Evolutionary conservation across 2,329 filamentous ascomycete genomes (phyloP).

Genomic region (Penicillium brevicompactum): DNA sequence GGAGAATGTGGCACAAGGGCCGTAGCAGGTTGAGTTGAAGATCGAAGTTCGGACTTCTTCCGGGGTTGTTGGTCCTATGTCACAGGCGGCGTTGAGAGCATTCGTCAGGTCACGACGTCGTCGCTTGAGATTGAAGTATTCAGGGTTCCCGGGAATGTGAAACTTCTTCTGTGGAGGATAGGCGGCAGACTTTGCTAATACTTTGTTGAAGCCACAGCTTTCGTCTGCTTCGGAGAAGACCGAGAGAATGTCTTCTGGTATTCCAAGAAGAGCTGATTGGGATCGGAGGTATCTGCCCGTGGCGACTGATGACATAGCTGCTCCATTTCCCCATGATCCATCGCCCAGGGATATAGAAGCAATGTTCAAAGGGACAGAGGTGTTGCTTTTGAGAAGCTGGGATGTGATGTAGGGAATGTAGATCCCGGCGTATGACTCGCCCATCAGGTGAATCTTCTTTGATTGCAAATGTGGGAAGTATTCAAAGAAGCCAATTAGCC

Average conservation of each 20-base stretch:
- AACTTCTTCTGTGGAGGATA: constrained; percentile 36
- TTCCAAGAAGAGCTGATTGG: constrained; percentile 24
- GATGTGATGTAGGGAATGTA: constrained; percentile 42
- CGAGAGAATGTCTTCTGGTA: constrained; percentile 31
- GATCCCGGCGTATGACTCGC: constrained; percentile 42
- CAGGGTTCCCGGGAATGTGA: constrained; percentile 34
- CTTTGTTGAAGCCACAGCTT: constrained; percentile 34
- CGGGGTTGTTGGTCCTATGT: constrained; percentile 27
- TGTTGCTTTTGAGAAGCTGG: constrained; percentile 31
- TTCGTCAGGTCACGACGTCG: constrained; percentile 14
- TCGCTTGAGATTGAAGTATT: constrained; percentile 31
- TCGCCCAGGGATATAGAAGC: constrained; percentile 41
- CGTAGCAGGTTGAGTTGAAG: constrained; percentile 38
- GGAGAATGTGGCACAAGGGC: constrained; percentile 38
- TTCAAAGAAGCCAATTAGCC: constrained; percentile 34
- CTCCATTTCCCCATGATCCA: constrained; percentile 38
- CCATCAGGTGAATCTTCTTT: constrained; percentile 39
- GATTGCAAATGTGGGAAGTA: constrained; percentile 34
- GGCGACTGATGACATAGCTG: constrained; percentile 36
- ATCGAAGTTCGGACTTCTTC: constrained; percentile 31
- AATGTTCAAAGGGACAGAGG: constrained; percentile 32
- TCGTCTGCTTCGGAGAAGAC: constrained; percentile 34
- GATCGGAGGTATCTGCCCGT: constrained; percentile 32
- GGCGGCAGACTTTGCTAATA: constrained; percentile 28
- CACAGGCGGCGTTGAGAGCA: constrained; percentile 22